A percentile compares a stretch with the other conserved stretches of the same genome.
Evolutionary conservation across 441 rosid genomes (phyloP).

Genomic region (Eruca vesicaria): DNA sequence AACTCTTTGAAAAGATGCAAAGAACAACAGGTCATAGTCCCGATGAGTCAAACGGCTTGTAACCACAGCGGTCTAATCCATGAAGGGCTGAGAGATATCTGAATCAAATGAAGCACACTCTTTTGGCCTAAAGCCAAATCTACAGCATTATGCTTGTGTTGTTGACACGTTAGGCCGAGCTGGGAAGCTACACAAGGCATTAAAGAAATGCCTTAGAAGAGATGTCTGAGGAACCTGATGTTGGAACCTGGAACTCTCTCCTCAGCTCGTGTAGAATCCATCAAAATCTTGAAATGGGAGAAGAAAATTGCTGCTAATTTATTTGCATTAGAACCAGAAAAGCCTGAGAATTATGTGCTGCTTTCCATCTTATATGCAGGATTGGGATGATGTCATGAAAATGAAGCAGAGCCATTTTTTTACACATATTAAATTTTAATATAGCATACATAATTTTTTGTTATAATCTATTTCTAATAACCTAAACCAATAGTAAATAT

Average conservation of each 20-base stretch:
- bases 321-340: too few species aligned
- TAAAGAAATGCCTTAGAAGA: slow-evolving; percentile 32
- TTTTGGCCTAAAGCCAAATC: slow-evolving; percentile 35
- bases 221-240: slow-evolving; percentile 46
- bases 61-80: slow-evolving; percentile 45
- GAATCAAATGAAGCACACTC: slow-evolving; percentile 36
- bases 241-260: slow-evolving; percentile 42
- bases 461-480: too few species aligned
- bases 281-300: slow-evolving; percentile 32
- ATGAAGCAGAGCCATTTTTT: too few species aligned
- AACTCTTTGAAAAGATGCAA: slow-evolving; percentile 51
- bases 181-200: slow-evolving; percentile 45
- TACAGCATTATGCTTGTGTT: slow-evolving; percentile 53
- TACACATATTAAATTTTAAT: too few species aligned
- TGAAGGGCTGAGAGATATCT: slow-evolving; percentile 45
- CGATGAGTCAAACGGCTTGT: slow-evolving; percentile 48
- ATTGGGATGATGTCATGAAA: too few species aligned
- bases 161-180: slow-evolving; percentile 55
- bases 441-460: too few species aligned
- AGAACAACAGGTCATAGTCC: slow-evolving; percentile 35
- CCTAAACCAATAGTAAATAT: too few species aligned
- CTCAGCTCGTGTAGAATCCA: slow-evolving; percentile 50
- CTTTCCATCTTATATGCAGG: too few species aligned
- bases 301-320: too few species aligned
- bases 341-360: too few species aligned